Evolutionary conservation across 352 stramenopile genomes (phyloP).

Genomic region (Phytophthora pluvialis): DNA sequence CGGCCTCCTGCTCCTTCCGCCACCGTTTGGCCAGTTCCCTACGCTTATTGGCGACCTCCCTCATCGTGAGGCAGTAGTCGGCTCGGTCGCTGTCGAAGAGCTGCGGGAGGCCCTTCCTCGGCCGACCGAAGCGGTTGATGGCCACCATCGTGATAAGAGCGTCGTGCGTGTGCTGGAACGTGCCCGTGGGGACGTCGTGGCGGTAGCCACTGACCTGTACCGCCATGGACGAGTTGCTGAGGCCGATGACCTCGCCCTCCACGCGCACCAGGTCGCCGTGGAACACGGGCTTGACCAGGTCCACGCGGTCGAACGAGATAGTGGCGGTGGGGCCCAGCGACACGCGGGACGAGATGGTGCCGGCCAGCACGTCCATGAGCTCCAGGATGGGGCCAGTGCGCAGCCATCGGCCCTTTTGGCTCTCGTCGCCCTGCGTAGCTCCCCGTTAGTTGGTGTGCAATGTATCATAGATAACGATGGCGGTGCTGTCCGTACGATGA

Average conservation of each 20-base stretch:
- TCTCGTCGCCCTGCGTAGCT: slow-evolving; percentile 48
- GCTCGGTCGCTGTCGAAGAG: slow-evolving; percentile 49
- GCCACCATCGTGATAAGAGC: slow-evolving; percentile 72
- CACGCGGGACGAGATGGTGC: slow-evolving; percentile 45
- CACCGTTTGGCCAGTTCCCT: slow-evolving; percentile 48
- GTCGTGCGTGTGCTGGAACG: slow-evolving; percentile 61
- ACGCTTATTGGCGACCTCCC: slow-evolving; percentile 45
- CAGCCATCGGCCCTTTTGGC: slow-evolving; percentile 52
- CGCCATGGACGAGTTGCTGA: slow-evolving; percentile 59
- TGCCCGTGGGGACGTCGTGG: slow-evolving; percentile 43
- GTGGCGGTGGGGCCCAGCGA: slow-evolving; percentile 47
- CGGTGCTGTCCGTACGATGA: slow-evolving; percentile 43
- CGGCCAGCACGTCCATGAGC: slow-evolving; percentile 63
- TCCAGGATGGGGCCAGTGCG: slow-evolving; percentile 57
- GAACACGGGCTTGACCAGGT: slow-evolving; percentile 60
- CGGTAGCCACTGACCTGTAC: slow-evolving; percentile 61
- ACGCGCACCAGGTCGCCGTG: slow-evolving; percentile 61
- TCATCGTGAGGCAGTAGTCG: slow-evolving; percentile 53
- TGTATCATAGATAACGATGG: not conserved
- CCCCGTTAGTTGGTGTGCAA: not conserved
- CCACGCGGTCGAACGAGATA: slow-evolving; percentile 66
- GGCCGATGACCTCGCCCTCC: slow-evolving; percentile 56
- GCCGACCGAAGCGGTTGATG: slow-evolving; percentile 55
- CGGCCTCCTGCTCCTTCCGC: slow-evolving; percentile 49
- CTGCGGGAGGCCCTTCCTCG: slow-evolving; percentile 46